phyloP scores from a whole-genome alignment of 2,329 filamentous ascomycete species.

The Colletotrichum liriopes region DNA sequence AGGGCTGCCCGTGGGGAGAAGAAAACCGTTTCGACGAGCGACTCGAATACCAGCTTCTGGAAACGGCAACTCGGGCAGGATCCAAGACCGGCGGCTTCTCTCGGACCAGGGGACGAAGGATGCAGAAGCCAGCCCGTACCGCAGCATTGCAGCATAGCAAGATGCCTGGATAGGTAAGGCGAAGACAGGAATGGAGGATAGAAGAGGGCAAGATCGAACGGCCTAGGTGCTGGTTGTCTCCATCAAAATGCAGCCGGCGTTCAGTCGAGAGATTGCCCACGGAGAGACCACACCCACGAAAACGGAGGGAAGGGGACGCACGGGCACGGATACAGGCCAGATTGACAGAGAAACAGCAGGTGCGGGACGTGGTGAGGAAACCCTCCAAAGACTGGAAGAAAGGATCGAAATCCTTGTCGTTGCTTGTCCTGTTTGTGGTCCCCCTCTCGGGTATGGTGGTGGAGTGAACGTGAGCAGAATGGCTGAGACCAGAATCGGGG shows the following conservation, averaged over 20 bases:
- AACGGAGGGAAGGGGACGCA: not conserved
- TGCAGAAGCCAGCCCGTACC: conserved; percentile 20
- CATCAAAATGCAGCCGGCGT: conserved; percentile 20
- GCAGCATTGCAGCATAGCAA: conserved; percentile 11
- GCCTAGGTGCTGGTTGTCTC: conserved; percentile 19
- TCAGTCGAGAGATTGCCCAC: conserved; percentile 31
- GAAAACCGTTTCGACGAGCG: not conserved
- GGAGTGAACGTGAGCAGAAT: conserved; percentile 37
- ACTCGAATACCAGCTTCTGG: conserved; percentile 5
- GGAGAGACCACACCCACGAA: conserved; percentile 3
- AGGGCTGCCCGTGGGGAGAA: conserved; percentile 1
- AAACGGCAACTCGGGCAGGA: conserved; percentile 19
- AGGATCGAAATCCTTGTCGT: conserved; percentile 42
- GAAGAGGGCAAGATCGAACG: conserved; percentile 7
- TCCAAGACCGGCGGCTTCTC: conserved; percentile 3
- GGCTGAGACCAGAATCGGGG: conserved; percentile 3
- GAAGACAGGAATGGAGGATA: conserved; percentile 2
- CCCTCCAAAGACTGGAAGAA: conserved; percentile 26
- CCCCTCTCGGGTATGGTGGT: conserved; percentile 44
- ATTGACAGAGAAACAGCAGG: not conserved
- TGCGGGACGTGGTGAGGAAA: conserved; percentile 1
- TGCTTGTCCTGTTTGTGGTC: conserved; percentile 34
- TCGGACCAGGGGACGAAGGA: conserved; percentile 18
- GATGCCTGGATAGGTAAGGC: conserved; percentile 10
- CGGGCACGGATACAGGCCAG: conserved; percentile 4